Base-by-base conservation (phyloP, 2,329 filamentous ascomycete genomes). In the Mycocentrospora acerina region DNA sequence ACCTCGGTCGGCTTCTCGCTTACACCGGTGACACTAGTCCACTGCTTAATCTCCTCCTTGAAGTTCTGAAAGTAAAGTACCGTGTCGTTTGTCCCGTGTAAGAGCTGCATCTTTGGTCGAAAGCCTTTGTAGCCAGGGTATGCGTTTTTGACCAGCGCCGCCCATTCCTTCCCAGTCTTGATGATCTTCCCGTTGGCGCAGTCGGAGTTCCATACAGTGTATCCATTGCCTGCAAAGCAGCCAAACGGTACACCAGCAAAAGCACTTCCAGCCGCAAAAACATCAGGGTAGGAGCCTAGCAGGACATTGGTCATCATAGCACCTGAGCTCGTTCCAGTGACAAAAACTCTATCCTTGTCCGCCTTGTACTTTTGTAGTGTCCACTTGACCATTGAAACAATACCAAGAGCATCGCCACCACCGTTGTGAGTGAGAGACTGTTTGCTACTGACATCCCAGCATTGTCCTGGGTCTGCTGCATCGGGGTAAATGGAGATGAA, bases 231-330 rank as follows among this genome's bases (percentile, higher is more conserved):
- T 4, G 60, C 57, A 29, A 57, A 67, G 28, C 64, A 68, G 2
- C 62, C 64, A 27, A 66, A 66, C n/a, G 62, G 40, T 2, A 66
- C 62, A 13, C 61, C 60, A 1, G 62, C 61, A 50, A 53, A 64
- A 11, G 57, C 62, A 35, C 59, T 63, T 12, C 62, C 62, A 7
- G 59, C 62, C 3, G 62, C 59, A 27, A 66, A 66, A 2, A 66
- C 49, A 29, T 66, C 62, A 2, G 62, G 62, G 33, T 66, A 66
- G 25, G 53, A 57, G 2, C 62, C 61, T 3, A 64, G 30, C 2
- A 66, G 48, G 2, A 64, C 60, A 17, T 63, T 60, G 2, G 62
- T 64, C 61, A 66, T 64, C 61, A 66, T 66, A 0, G 62, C 62
- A 4, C 62, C 62, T 4, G 59, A 64, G 29, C 59, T 64, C 2